These are phyloP conservation scores for Phialemoniopsis sp. DNA, from an alignment of 2,329 filamentous ascomycete species.

Conservation along the genomic window DNA sequence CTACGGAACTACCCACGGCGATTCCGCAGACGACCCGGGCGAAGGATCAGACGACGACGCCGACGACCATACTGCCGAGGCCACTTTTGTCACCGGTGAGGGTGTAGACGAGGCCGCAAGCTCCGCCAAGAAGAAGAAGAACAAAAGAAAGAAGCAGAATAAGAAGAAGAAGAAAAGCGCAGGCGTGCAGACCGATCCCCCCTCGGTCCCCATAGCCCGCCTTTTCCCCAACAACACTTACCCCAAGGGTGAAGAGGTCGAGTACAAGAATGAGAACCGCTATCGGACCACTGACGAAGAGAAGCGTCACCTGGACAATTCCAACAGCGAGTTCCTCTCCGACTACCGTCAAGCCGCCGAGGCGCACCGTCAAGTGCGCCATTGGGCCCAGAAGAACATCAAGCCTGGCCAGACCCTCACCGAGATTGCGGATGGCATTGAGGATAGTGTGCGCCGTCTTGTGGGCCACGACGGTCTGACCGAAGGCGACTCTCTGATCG, in stretches of 20 bases:
- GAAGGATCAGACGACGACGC: constrained; percentile 52
- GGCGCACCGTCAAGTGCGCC: constrained; percentile 81
- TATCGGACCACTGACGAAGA: constrained; percentile 79
- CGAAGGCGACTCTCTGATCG: constrained; percentile 73
- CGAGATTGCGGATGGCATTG: constrained; percentile 83
- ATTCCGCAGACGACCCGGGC: constrained; percentile 23
- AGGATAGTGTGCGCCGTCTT: constrained; percentile 73
- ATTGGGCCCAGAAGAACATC: constrained; percentile 76
- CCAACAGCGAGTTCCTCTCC: constrained; percentile 74
- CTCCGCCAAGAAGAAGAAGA: constrained; percentile 32
- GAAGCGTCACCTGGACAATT: constrained; percentile 76
- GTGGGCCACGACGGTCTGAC: constrained; percentile 73
- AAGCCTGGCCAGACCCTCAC: constrained; percentile 77
- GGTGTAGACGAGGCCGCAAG: constrained; percentile 26
- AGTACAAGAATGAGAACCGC: constrained; percentile 72
- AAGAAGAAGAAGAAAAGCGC: constrained; percentile 70
- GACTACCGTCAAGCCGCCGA: constrained; percentile 86
- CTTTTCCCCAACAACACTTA: constrained; percentile 71
- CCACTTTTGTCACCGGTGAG: constrained; percentile 22
- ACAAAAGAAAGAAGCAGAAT: constrained; percentile 65
- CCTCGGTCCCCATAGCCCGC: constrained; percentile 65
- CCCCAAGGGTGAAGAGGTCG: constrained; percentile 72
- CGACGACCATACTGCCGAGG: constrained; percentile 28
- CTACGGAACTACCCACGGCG: constrained; percentile 6
- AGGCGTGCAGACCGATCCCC: constrained; percentile 71